A percentile compares a stretch with the other conserved stretches of the same genome.
These are phyloP conservation scores for Rubroboletus pulcherrimus DNA, from an alignment of 768 basidiomycete genomes.

Conservation along the genomic window DNA sequence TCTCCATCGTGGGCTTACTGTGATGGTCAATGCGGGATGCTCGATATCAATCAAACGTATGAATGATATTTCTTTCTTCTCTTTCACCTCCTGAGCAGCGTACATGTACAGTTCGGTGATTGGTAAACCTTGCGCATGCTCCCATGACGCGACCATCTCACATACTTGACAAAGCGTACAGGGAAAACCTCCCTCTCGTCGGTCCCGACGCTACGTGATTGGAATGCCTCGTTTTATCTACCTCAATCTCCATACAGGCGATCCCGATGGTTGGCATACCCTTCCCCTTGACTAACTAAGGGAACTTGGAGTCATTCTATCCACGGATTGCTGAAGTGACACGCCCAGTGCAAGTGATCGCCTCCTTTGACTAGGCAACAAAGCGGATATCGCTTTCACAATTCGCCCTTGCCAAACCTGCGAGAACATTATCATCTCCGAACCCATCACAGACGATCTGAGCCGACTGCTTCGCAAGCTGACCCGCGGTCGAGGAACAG, in stretches of 20 bases:
- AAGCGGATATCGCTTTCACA: constrained; percentile 14
- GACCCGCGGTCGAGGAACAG: constrained; percentile 46
- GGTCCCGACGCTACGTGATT: constrained; percentile 31
- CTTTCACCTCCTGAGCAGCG: neutral
- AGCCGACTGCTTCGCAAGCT: constrained; percentile 32
- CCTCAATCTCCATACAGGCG: constrained; percentile 18
- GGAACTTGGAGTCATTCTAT: constrained; percentile 36
- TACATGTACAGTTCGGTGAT: constrained; percentile 26
- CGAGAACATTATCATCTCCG: constrained; percentile 18
- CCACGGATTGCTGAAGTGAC: constrained; percentile 25
- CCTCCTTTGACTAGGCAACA: neutral
- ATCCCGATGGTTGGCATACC: constrained; percentile 39
- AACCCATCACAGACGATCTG: neutral
- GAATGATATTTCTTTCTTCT: neutral
- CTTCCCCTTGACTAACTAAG: constrained; percentile 23
- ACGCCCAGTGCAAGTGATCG: constrained; percentile 28
- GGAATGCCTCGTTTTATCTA: neutral
- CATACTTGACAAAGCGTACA: constrained; percentile 35
- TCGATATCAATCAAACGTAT: constrained; percentile 31
- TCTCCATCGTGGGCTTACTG: constrained; percentile 51
- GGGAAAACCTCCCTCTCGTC: constrained; percentile 29
- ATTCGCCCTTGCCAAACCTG: constrained; percentile 49
- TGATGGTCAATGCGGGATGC: constrained; percentile 46
- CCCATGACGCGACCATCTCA: constrained; percentile 34
- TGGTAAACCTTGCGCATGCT: constrained; percentile 30